phyloP scores from a whole-genome alignment of 768 basidiomycete species.

The Lanmaoa rubissima region DNA sequence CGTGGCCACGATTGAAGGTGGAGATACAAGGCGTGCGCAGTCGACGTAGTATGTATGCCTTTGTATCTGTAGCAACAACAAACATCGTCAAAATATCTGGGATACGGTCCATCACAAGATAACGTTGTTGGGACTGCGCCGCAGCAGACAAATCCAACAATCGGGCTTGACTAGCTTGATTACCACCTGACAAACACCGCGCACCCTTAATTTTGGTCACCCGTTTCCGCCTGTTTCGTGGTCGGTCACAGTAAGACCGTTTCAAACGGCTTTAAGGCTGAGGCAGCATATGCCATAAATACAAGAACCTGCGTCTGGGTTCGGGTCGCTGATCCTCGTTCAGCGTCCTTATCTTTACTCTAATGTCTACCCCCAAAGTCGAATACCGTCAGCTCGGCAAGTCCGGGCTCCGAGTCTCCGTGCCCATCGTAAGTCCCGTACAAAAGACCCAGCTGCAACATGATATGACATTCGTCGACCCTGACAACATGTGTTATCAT shows the following conservation, averaged over 20 bases:
- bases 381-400: slow-evolving; percentile 33
- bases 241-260: too few relatives aligned
- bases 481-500: neutral
- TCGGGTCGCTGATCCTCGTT: too few relatives aligned
- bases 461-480: neutral
- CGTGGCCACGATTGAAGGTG: slow-evolving; percentile 13
- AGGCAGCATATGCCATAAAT: neutral
- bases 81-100: too few relatives aligned
- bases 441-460: neutral
- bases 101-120: neutral
- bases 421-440: slow-evolving; percentile 30
- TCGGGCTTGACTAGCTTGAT: neutral
- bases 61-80: neutral
- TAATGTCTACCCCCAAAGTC: slow-evolving; percentile 19
- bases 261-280: neutral
- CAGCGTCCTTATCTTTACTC: neutral
- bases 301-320: neutral
- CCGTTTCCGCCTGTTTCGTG: too few relatives aligned
- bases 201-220: neutral
- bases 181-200: neutral
- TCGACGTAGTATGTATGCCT: neutral
- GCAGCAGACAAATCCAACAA: neutral
- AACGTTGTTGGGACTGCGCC: neutral
- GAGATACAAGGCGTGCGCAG: neutral
- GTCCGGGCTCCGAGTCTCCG: slow-evolving; percentile 33